phyloP scores from a whole-genome alignment of 495 filamentous ascomycete genomes.

The Penicillium nucicola region DNA sequence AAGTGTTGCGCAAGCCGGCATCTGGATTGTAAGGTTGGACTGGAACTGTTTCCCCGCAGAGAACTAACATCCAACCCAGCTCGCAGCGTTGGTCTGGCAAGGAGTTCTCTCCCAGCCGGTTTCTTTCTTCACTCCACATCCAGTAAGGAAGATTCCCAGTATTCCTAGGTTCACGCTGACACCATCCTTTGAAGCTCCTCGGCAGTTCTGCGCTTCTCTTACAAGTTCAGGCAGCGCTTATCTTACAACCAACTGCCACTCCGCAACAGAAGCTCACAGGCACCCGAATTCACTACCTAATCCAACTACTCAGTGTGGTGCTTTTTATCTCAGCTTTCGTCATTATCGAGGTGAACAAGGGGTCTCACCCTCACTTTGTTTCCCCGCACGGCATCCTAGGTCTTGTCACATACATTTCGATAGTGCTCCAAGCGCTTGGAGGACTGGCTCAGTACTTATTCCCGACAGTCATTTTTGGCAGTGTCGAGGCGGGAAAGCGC shows the following conservation, averaged over 20 bases:
- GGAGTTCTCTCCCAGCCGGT: slow-evolving; percentile 63
- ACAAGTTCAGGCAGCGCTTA: slow-evolving; percentile 72
- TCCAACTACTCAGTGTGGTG: slow-evolving; percentile 63
- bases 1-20: slow-evolving; percentile 62
- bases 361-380: slow-evolving; percentile 65
- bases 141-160: slow-evolving; percentile 44
- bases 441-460: slow-evolving; percentile 77
- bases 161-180: not conserved
- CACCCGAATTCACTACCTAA: slow-evolving; percentile 61
- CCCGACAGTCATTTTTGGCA: slow-evolving; percentile 64
- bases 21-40: slow-evolving; percentile 54
- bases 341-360: slow-evolving; percentile 83
- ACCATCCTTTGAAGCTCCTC: slow-evolving; percentile 51
- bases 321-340: slow-evolving; percentile 63
- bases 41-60: not conserved
- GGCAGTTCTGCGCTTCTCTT: slow-evolving; percentile 72
- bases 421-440: slow-evolving; percentile 69
- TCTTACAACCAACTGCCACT: slow-evolving; percentile 85
- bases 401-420: slow-evolving; percentile 65
- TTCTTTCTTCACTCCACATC: slow-evolving; percentile 81
- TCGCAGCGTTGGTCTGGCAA: slow-evolving; percentile 70
- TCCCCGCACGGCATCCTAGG: slow-evolving; percentile 79
- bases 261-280: slow-evolving; percentile 68
- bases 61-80: slow-evolving; percentile 39
- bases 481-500: slow-evolving; percentile 72